Evolutionary conservation across 192 early-diverging fungal species (phyloP).

Genomic region (Entomortierella parvispora): DNA sequence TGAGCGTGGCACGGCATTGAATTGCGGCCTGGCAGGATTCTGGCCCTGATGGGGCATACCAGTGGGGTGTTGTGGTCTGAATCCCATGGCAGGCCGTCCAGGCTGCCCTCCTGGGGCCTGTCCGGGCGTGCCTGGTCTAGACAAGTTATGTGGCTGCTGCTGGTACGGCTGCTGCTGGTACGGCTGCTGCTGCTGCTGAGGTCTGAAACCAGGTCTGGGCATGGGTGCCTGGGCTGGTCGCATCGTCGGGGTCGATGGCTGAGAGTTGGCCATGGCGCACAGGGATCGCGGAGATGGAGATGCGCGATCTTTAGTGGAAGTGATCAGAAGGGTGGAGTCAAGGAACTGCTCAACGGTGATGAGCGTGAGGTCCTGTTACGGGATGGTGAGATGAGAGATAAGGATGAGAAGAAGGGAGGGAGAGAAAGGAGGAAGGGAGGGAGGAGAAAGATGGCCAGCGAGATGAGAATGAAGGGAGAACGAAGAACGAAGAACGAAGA

Average conservation of each 20-base stretch:
- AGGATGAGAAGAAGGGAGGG: not conserved
- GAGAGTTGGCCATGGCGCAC: constrained; percentile 19
- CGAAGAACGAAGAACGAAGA: not conserved
- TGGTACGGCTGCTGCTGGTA: constrained; percentile 16
- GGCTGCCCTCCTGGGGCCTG: not conserved
- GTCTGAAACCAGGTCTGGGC: constrained; percentile 22
- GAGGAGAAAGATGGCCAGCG: not conserved
- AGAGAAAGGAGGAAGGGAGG: not conserved
- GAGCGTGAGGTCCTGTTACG: too few relatives aligned
- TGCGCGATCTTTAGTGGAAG: too few relatives aligned
- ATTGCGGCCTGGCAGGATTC: too few relatives aligned
- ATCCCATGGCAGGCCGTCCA: constrained; percentile 9
- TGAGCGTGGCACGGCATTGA: too few relatives aligned
- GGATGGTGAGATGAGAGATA: too few relatives aligned
- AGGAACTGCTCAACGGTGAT: too few relatives aligned
- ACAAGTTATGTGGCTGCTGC: constrained; percentile 3
- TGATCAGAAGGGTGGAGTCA: too few relatives aligned
- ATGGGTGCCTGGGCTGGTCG: constrained; percentile 15
- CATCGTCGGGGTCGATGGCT: constrained; percentile 20
- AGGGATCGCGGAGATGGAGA: too few relatives aligned
- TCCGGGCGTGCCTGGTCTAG: constrained; percentile 14
- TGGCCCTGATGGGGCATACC: constrained; percentile 9
- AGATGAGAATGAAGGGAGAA: not conserved
- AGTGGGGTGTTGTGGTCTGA: constrained; percentile 22
- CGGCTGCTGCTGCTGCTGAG: constrained; percentile 10